Percentiles rank a stretch among this genome's conserved stretches.
Conservation (phyloP, 208 protist genomes). For the Phytomonas francai region DNA sequence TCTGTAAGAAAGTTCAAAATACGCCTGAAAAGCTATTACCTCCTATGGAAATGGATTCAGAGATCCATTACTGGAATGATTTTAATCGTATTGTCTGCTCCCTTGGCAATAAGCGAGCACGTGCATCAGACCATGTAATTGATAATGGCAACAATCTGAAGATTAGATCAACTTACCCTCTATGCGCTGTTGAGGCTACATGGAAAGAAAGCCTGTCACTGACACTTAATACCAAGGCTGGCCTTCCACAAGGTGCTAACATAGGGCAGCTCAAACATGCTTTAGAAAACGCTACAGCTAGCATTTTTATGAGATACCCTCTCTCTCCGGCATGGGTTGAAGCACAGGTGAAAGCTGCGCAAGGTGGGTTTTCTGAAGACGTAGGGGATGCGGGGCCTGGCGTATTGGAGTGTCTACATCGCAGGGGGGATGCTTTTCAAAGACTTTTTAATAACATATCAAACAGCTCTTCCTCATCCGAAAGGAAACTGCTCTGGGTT, state of each 20-base stretch:
- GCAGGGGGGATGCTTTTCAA: not conserved
- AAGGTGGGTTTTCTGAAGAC: not conserved
- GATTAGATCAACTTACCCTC: not conserved
- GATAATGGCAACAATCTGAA: not conserved
- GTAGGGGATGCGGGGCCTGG: not conserved
- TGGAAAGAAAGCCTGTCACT: constrained; percentile 10
- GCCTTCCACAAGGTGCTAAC: constrained; percentile 50
- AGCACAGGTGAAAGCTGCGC: constrained; percentile 12
- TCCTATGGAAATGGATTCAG: not conserved
- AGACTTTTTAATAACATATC: not conserved
- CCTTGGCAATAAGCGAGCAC: not conserved
- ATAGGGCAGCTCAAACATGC: constrained; percentile 9
- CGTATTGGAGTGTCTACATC: not conserved
- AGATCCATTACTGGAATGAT: not conserved
- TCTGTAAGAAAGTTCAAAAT: not conserved
- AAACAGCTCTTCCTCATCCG: not conserved
- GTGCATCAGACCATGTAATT: not conserved
- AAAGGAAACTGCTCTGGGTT: not conserved
- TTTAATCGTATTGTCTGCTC: not conserved
- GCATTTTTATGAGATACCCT: constrained; percentile 15
- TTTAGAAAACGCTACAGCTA: not conserved
- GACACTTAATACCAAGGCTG: constrained; percentile 67
- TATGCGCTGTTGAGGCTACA: not conserved
- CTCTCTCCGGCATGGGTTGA: constrained; percentile 55
- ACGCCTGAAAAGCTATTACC: not conserved